phyloP scores from a whole-genome alignment of 108 stramenopile genomes.

The Discostella pseudostelligera region DNA sequence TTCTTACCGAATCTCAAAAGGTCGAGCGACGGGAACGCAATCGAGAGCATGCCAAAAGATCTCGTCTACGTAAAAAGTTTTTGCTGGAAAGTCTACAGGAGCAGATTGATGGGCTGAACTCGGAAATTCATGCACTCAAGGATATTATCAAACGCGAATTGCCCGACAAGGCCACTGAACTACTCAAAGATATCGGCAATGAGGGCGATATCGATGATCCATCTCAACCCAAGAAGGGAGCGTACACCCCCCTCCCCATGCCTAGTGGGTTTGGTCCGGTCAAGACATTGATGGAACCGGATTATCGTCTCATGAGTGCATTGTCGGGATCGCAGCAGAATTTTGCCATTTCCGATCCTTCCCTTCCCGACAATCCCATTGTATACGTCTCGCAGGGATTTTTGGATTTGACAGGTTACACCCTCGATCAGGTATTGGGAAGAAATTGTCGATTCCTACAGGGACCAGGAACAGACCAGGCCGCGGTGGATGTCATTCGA shows the following conservation, averaged over 20 bases:
- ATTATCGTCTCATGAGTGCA: slow-evolving; percentile 85
- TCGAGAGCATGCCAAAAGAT: slow-evolving; percentile 94
- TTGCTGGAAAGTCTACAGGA: slow-evolving; percentile 93
- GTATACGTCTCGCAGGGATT: slow-evolving; percentile 93
- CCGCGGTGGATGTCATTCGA: slow-evolving; percentile 84
- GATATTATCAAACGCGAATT: slow-evolving; percentile 62
- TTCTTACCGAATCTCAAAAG: slow-evolving; percentile 82
- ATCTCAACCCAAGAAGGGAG: slow-evolving; percentile 50
- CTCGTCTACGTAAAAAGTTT: slow-evolving; percentile 96
- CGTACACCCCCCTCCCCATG: slow-evolving; percentile 84
- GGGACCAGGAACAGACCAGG: slow-evolving; percentile 92
- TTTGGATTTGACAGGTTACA: slow-evolving; percentile 93
- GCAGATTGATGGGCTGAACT: slow-evolving; percentile 89
- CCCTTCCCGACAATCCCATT: slow-evolving; percentile 95
- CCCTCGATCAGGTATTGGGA: slow-evolving; percentile 90
- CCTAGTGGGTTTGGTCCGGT: slow-evolving; percentile 90
- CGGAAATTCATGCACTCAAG: slow-evolving; percentile 74
- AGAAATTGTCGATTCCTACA: slow-evolving; percentile 98
- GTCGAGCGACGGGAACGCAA: slow-evolving; percentile 85
- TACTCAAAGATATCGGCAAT: slow-evolving; percentile 49
- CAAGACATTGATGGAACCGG: slow-evolving; percentile 91
- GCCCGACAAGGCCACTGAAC: slow-evolving; percentile 57
- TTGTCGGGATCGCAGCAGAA: slow-evolving; percentile 91
- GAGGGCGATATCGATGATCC: slow-evolving; percentile 24
- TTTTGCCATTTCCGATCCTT: slow-evolving; percentile 97